phyloP scores from a whole-genome alignment of 1,139 yeast species.

The Hyphopichia burtonii region DNA sequence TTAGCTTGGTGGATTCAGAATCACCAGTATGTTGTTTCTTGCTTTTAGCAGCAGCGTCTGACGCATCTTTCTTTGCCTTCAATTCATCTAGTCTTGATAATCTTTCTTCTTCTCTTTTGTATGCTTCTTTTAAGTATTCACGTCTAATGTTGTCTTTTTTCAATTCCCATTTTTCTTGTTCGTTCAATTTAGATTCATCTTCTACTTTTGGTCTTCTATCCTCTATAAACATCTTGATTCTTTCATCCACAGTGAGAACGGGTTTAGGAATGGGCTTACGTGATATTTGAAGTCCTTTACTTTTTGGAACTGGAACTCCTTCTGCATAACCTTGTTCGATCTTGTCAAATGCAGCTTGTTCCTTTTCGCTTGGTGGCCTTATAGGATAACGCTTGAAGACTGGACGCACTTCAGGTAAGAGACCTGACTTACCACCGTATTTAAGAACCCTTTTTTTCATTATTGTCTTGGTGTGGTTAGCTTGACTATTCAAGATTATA shows the following conservation, averaged over 20 bases:
- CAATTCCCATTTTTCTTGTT: conserved; percentile 52
- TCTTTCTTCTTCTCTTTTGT: conserved; percentile 57
- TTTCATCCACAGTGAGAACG: conserved; percentile 56
- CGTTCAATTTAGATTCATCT: conserved; percentile 36
- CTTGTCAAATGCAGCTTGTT: conserved; percentile 40
- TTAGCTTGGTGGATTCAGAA: conserved; percentile 58
- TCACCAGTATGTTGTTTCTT: conserved; percentile 17
- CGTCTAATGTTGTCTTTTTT: conserved; percentile 72
- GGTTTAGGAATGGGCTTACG: conserved; percentile 49
- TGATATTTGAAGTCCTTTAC: conserved; percentile 43
- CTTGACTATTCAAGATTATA: background rate
- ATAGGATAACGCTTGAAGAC: conserved; percentile 62
- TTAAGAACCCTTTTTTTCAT: conserved; percentile 55
- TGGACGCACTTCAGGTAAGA: conserved; percentile 74
- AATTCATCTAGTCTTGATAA: conserved; percentile 41
- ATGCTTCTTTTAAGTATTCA: conserved; percentile 65
- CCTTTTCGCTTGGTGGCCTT: conserved; percentile 46
- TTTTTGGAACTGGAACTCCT: conserved; percentile 69
- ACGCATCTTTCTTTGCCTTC: conserved; percentile 26
- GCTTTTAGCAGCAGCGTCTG: conserved; percentile 16
- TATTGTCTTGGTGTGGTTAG: background rate
- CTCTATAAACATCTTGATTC: conserved; percentile 54
- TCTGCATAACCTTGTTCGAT: conserved; percentile 70
- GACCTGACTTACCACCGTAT: conserved; percentile 74
- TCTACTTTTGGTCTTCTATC: conserved; percentile 34